A percentile compares a stretch with the other conserved stretches of the same genome.
phyloP scores from a whole-genome alignment of 2,329 filamentous ascomycete genomes.

The Hymenoscyphus fraxineus region DNA sequence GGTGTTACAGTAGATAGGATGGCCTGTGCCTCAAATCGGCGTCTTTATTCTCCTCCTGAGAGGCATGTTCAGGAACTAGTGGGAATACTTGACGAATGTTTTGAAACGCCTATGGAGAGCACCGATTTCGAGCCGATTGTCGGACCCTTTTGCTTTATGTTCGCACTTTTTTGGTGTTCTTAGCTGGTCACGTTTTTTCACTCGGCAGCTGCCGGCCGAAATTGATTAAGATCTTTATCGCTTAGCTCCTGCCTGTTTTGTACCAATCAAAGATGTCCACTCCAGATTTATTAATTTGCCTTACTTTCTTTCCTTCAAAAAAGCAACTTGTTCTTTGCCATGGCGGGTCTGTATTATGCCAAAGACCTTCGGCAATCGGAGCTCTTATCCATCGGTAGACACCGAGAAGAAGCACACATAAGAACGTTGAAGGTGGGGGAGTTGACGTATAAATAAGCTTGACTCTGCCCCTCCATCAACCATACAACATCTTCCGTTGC shows the following conservation, averaged over 20 bases:
- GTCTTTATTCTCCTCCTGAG: too few species aligned
- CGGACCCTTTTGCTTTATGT: too few species aligned
- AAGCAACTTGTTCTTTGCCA: background rate
- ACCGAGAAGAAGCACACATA: conserved; percentile 1
- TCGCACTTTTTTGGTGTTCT: too few species aligned
- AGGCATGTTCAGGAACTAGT: too few species aligned
- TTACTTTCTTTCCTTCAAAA: background rate
- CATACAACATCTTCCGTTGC: background rate
- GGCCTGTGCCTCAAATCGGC: too few species aligned
- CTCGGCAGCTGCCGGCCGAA: background rate
- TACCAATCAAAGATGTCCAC: background rate
- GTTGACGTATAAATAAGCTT: background rate
- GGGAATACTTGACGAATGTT: too few species aligned
- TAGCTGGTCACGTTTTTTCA: background rate
- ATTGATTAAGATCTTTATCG: background rate
- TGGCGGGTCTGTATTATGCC: conserved; percentile 14
- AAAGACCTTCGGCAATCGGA: conserved; percentile 9
- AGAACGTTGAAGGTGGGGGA: background rate
- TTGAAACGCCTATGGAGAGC: too few species aligned
- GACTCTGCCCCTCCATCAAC: background rate
- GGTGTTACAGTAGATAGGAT: too few species aligned
- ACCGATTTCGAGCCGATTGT: too few species aligned
- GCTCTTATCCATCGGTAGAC: background rate
- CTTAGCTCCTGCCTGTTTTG: conserved; percentile 1
- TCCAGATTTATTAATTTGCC: background rate